Conservation (phyloP, 2,329 filamentous ascomycete genomes). For the Seiridium cupressi region DNA sequence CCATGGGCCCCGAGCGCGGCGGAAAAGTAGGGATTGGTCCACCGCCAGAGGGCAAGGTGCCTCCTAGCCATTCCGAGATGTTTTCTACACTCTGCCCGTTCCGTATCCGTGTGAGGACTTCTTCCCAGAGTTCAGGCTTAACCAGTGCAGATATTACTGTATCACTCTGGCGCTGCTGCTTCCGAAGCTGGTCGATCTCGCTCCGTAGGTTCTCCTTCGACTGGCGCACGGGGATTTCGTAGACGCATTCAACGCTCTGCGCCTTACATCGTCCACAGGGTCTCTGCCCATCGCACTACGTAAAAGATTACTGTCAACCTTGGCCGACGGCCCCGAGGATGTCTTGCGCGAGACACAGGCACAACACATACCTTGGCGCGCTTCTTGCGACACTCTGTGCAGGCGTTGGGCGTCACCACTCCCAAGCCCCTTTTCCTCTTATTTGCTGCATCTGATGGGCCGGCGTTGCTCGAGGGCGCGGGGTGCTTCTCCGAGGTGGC, state of each 20-base stretch:
- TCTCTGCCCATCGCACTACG: slow-evolving; percentile 56
- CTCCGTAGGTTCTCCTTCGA: slow-evolving; percentile 60
- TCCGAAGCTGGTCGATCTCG: slow-evolving; percentile 57
- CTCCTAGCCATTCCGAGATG: slow-evolving; percentile 54
- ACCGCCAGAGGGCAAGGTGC: slow-evolving; percentile 27
- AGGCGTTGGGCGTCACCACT: slow-evolving; percentile 58
- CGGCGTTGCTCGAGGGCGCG: slow-evolving; percentile 10
- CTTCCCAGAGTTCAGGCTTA: slow-evolving; percentile 49
- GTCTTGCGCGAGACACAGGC: background rate
- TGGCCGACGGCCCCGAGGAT: background rate
- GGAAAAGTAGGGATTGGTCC: slow-evolving; percentile 21
- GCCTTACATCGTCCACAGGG: slow-evolving; percentile 55
- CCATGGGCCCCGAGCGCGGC: slow-evolving; percentile 8
- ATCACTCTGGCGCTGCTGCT: slow-evolving; percentile 53
- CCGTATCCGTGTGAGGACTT: slow-evolving; percentile 52
- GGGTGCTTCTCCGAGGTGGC: slow-evolving; percentile 21
- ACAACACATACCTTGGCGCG: slow-evolving; percentile 51
- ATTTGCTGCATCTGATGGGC: slow-evolving; percentile 27
- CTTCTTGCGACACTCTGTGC: slow-evolving; percentile 61
- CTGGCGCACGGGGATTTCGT: slow-evolving; percentile 61
- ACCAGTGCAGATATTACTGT: slow-evolving; percentile 54
- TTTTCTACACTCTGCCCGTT: slow-evolving; percentile 52
- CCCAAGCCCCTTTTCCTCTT: slow-evolving; percentile 55
- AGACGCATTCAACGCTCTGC: slow-evolving; percentile 57
- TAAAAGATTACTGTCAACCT: background rate